Evolutionary conservation across 139 green algal species (phyloP).

Genomic region (Haematococcus sp.): DNA sequence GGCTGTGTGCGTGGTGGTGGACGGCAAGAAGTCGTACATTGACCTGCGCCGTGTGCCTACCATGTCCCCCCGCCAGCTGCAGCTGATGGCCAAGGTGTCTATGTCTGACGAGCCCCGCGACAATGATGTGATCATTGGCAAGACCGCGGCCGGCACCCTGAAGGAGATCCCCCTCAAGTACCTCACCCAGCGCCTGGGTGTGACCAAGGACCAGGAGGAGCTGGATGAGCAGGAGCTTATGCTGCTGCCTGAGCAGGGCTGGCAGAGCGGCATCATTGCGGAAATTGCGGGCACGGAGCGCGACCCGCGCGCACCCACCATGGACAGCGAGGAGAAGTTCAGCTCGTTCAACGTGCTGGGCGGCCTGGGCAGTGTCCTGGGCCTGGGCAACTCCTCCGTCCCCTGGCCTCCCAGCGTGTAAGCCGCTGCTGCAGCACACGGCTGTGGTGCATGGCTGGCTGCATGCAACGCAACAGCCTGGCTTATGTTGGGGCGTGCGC

Average conservation of each 20-base stretch:
- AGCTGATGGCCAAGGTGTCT: conserved; percentile 38
- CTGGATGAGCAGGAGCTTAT: neutral
- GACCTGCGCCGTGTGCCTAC: conserved; percentile 40
- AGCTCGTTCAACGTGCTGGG: conserved; percentile 3
- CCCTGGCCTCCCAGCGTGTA: too few species aligned
- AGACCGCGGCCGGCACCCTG: conserved; percentile 19
- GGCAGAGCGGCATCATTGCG: neutral
- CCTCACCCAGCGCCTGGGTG: conserved; percentile 42
- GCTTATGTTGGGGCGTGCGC: too few species aligned
- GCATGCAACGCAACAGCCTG: too few species aligned
- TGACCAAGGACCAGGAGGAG: conserved; percentile 12
- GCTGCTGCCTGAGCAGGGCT: conserved; percentile 2
- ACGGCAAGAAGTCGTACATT: conserved; percentile 65
- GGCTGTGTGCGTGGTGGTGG: conserved; percentile 61
- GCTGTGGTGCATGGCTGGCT: too few species aligned
- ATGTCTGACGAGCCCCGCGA: conserved; percentile 10
- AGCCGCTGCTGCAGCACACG: too few species aligned
- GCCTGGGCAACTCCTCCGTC: too few species aligned
- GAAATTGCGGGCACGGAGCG: neutral
- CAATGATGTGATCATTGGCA: neutral
- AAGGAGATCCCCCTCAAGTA: conserved; percentile 54
- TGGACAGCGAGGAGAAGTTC: conserved; percentile 3
- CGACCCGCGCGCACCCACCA: neutral
- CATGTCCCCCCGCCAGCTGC: conserved; percentile 49
- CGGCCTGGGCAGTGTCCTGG: too few species aligned